Percentiles rank a stretch among this genome's conserved stretches.
These are phyloP conservation scores for Claviceps cyperi DNA, from an alignment of 2,329 filamentous ascomycete genomes.

Conservation along the genomic window DNA sequence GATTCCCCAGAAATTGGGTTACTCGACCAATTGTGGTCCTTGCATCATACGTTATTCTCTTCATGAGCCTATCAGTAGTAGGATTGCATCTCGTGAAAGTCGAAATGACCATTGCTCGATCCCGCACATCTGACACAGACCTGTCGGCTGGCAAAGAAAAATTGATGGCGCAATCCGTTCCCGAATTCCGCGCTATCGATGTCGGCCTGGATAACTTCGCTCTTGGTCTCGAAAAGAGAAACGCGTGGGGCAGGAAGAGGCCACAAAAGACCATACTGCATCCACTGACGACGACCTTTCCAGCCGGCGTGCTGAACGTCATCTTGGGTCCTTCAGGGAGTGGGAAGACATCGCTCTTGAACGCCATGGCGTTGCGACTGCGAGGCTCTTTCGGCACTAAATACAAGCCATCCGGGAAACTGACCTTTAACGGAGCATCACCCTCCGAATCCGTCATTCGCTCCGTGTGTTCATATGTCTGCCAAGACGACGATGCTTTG, in stretches of 20 bases:
- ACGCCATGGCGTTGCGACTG: conserved; percentile 55
- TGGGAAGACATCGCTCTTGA: conserved; percentile 62
- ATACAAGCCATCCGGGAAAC: conserved; percentile 46
- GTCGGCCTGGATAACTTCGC: conserved; percentile 51
- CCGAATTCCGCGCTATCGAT: conserved; percentile 44
- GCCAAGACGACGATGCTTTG: conserved; percentile 63
- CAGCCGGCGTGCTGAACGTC: conserved; percentile 54
- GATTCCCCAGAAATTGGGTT: conserved; percentile 54
- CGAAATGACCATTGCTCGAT: conserved; percentile 55
- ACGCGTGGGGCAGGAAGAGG: conserved; percentile 33
- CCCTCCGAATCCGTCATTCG: conserved; percentile 56
- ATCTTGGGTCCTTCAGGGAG: conserved; percentile 71
- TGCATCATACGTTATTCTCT: conserved; percentile 46
- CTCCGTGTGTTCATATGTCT: conserved; percentile 62
- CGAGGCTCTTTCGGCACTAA: conserved; percentile 45
- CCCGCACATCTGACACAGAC: conserved; percentile 44
- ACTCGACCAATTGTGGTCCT: conserved; percentile 50
- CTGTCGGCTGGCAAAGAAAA: conserved; percentile 57
- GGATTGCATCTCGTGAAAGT: conserved; percentile 50
- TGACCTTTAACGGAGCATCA: conserved; percentile 55
- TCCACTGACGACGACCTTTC: conserved; percentile 51
- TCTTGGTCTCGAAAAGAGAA: conserved; percentile 48
- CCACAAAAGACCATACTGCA: conserved; percentile 48
- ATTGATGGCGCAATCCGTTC: conserved; percentile 38
- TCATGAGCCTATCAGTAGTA: conserved; percentile 44